phyloP scores from a whole-genome alignment of 208 protist genomes.

The Trypanosoma cruzi region DNA sequence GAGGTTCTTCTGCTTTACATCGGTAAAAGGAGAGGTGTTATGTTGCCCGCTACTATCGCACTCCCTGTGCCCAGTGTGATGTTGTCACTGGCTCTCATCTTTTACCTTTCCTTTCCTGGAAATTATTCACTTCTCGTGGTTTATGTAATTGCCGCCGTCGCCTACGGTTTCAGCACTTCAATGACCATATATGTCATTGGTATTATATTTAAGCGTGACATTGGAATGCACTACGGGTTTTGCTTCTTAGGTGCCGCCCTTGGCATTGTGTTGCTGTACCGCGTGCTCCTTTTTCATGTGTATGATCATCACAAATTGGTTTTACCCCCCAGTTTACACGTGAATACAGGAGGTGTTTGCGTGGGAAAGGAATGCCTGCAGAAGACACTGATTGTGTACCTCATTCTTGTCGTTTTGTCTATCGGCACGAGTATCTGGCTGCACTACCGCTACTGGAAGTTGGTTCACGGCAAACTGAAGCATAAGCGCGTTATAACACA shows the following conservation, averaged over 20 bases:
- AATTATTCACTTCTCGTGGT: constrained; percentile 34
- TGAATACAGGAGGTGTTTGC: constrained; percentile 24
- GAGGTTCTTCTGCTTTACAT: constrained; percentile 18
- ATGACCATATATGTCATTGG: constrained; percentile 55
- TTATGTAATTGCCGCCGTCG: constrained; percentile 37
- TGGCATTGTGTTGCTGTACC: constrained; percentile 49
- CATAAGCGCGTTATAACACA: constrained; percentile 38
- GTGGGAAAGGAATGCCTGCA: constrained; percentile 48
- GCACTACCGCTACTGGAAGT: constrained; percentile 42
- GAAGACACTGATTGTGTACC: constrained; percentile 44
- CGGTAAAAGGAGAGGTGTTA: background rate
- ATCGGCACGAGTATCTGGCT: constrained; percentile 20
- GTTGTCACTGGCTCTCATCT: constrained; percentile 35
- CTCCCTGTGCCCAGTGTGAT: constrained; percentile 25
- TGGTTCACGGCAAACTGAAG: constrained; percentile 35
- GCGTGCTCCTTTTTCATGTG: constrained; percentile 36
- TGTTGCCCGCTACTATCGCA: constrained; percentile 6
- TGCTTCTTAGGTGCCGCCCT: constrained; percentile 41
- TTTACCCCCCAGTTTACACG: constrained; percentile 12
- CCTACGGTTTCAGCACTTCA: constrained; percentile 54
- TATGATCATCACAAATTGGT: constrained; percentile 36
- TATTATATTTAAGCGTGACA: constrained; percentile 52
- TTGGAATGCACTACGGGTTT: constrained; percentile 70
- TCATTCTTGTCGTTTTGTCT: constrained; percentile 26
- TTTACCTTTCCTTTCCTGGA: constrained; percentile 52